These are phyloP conservation scores for Breynia disticha DNA, from an alignment of 441 rosid species.

Conservation along the genomic window DNA sequence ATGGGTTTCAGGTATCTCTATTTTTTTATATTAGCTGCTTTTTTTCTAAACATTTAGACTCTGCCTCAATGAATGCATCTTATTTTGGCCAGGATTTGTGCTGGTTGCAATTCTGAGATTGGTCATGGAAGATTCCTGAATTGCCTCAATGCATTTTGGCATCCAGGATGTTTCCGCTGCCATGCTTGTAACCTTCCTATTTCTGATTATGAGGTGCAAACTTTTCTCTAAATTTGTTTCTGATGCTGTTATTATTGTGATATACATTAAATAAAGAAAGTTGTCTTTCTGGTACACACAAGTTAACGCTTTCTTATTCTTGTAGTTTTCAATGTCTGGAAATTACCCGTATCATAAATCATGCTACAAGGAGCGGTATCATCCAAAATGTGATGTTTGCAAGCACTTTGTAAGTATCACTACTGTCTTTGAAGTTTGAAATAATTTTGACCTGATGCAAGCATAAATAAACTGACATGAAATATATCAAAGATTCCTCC, in stretches of 20 bases:
- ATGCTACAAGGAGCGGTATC: slow-evolving; percentile 82
- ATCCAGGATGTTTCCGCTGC: slow-evolving; percentile 93
- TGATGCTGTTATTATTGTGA: slow-evolving; percentile 1
- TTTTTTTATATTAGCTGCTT: too few relatives aligned
- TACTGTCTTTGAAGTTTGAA: background rate
- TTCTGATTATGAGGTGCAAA: slow-evolving; percentile 69
- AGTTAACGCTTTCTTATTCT: slow-evolving; percentile 21
- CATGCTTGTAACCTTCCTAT: slow-evolving; percentile 72
- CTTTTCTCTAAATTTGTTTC: slow-evolving; percentile 4
- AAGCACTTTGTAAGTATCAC: slow-evolving; percentile 60
- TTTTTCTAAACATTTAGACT: background rate
- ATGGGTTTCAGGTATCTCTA: slow-evolving; percentile 49
- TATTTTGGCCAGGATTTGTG: slow-evolving; percentile 51
- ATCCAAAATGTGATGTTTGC: slow-evolving; percentile 93
- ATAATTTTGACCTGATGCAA: background rate
- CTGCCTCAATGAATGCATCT: slow-evolving; percentile 7
- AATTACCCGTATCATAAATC: slow-evolving; percentile 70
- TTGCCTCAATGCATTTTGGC: slow-evolving; percentile 87
- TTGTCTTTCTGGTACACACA: slow-evolving; percentile 7
- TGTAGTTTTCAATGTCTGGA: slow-evolving; percentile 78
- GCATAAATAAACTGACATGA: background rate
- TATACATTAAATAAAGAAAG: background rate
- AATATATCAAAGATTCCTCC: background rate
- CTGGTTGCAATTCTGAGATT: slow-evolving; percentile 78
- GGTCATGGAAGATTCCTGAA: slow-evolving; percentile 83